These are phyloP conservation scores for Posidonia australis DNA, from an alignment of 106 monocot species.

Conservation along the genomic window DNA sequence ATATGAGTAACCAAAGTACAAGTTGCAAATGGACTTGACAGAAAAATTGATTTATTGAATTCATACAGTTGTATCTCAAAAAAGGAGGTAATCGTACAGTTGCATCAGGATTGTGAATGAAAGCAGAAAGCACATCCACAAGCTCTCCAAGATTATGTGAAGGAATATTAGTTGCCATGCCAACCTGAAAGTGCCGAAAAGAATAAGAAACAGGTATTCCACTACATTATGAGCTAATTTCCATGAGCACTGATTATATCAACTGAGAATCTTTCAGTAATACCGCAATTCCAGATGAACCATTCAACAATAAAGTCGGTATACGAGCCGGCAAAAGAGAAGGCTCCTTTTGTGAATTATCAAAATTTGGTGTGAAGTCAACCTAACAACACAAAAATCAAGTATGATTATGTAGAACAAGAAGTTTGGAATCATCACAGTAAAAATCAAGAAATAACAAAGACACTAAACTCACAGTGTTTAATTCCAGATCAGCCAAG, in stretches of 20 bases:
- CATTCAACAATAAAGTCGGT: constrained; percentile 82
- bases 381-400: constrained; percentile 34
- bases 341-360: constrained; percentile 93
- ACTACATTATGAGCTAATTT: too few relatives aligned
- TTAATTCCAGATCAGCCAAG: constrained; percentile 73
- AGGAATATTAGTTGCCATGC: constrained; percentile 99
- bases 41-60: neutral
- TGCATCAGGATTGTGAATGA: constrained; percentile 91
- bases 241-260: too few relatives aligned
- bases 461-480: constrained; percentile 52
- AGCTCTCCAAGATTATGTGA: constrained; percentile 95
- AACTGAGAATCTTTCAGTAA: neutral
- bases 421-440: neutral
- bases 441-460: neutral
- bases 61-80: neutral
- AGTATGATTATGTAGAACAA: neutral
- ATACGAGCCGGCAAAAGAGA: constrained; percentile 88
- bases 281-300: constrained; percentile 99
- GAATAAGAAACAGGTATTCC: neutral
- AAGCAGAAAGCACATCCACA: constrained; percentile 78
- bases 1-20: too few relatives aligned
- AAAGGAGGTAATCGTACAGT: constrained; percentile 35
- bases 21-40: neutral
- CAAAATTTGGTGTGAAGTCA: constrained; percentile 94
- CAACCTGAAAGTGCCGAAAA: constrained; percentile 44